Percentiles rank a stretch among this genome's conserved stretches.
These are phyloP conservation scores for Marsdenia floribunda DNA, from an alignment of 257 asterid species.

Conservation along the genomic window DNA sequence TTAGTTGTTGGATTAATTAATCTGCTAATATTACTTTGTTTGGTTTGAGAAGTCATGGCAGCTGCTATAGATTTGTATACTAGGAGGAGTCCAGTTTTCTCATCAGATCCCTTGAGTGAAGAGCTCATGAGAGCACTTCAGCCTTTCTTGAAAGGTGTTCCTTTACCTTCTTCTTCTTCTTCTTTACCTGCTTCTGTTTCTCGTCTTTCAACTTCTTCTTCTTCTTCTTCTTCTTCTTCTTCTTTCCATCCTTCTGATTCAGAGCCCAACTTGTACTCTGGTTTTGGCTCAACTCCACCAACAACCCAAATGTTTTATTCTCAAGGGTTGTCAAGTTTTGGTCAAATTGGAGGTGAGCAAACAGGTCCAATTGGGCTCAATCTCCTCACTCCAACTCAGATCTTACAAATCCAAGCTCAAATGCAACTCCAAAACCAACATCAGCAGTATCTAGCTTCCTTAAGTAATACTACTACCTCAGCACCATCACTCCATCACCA, in stretches of 20 bases:
- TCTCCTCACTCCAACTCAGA: slow-evolving; percentile 60
- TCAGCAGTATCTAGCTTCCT: slow-evolving; percentile 18
- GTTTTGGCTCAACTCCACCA: slow-evolving; percentile 37
- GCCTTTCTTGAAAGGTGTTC: slow-evolving; percentile 74
- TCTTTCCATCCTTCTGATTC: slow-evolving; percentile 14
- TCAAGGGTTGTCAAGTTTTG: slow-evolving; percentile 43
- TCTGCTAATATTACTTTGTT: not conserved
- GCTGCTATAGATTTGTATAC: slow-evolving; percentile 51
- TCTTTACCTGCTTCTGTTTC: slow-evolving; percentile 13
- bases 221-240: slow-evolving; percentile 3
- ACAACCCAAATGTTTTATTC: slow-evolving; percentile 49
- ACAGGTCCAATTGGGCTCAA: slow-evolving; percentile 44
- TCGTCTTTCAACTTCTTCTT: slow-evolving; percentile 25
- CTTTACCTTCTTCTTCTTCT: slow-evolving; percentile 14
- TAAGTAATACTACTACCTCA: slow-evolving; percentile 12
- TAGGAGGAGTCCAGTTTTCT: slow-evolving; percentile 33
- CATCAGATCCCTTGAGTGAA: slow-evolving; percentile 64
- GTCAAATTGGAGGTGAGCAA: slow-evolving; percentile 37
- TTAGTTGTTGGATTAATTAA: not conserved
- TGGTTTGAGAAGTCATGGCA: slow-evolving; percentile 40
- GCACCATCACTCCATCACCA: slow-evolving; percentile 7
- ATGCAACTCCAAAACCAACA: slow-evolving; percentile 56
- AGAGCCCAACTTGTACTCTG: slow-evolving; percentile 37
- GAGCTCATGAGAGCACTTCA: slow-evolving; percentile 88
- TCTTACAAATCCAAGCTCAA: slow-evolving; percentile 63